These are phyloP conservation scores for Macadamia integrifolia DNA, from an alignment of 164 flowering plant species.

Conservation along the genomic window DNA sequence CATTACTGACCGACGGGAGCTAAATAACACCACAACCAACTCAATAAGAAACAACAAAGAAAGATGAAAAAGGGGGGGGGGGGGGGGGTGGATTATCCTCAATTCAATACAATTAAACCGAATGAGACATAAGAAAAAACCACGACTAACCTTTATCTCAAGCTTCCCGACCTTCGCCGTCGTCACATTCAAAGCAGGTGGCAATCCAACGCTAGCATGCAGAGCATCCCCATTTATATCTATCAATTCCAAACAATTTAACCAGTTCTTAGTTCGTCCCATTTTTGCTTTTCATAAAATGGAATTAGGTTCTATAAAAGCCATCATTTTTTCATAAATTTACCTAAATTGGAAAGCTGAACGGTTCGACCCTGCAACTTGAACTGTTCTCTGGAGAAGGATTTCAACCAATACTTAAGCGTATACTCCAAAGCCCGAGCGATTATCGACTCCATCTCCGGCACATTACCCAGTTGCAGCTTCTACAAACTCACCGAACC, in stretches of 20 bases:
- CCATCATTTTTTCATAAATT: not conserved
- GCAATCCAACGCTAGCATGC: constrained; percentile 90
- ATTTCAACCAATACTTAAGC: constrained; percentile 94
- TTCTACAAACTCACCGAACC: constrained; percentile 8
- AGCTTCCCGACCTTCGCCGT: constrained; percentile 84
- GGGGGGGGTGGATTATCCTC: not conserved
- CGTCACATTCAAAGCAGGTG: constrained; percentile 76
- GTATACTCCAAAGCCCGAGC: constrained; percentile 93
- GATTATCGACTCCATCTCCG: constrained; percentile 78
- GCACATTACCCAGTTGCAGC: constrained; percentile 1
- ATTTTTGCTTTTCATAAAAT: not conserved
- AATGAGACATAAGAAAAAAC: not conserved
- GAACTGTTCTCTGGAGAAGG: constrained; percentile 95
- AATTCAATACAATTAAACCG: not conserved
- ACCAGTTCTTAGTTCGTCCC: not conserved
- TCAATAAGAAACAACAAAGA: constrained; percentile 5
- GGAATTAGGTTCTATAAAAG: not conserved
- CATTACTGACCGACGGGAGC: constrained; percentile 87
- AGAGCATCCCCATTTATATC: constrained; percentile 94
- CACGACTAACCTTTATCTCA: constrained; percentile 63
- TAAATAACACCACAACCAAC: constrained; percentile 19
- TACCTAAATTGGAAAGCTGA: constrained; percentile 90
- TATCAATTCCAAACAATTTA: constrained; percentile 16
- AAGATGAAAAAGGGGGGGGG: not conserved
- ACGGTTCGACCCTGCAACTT: constrained; percentile 81